Evolutionary conservation across 108 stramenopile species (phyloP).

Genomic region (Nitzschia inconspicua): DNA sequence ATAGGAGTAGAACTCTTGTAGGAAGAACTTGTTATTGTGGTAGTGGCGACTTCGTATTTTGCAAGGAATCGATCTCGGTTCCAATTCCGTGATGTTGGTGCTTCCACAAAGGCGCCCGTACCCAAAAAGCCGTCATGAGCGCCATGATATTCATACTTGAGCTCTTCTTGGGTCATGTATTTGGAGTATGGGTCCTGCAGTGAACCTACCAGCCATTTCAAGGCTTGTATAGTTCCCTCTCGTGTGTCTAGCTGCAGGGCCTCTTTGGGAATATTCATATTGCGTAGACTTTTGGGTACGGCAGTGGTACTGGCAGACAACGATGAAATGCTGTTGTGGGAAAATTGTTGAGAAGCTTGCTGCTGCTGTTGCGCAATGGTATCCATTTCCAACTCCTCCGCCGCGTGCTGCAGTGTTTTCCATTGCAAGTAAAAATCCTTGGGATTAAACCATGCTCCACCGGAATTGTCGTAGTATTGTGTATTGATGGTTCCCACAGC

Average conservation of each 20-base stretch:
- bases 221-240: constrained; percentile 48
- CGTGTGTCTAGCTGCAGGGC: constrained; percentile 36
- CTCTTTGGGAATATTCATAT: not conserved
- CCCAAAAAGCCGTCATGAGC: constrained; percentile 62
- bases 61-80: not conserved
- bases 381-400: too few species aligned
- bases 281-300: too few species aligned
- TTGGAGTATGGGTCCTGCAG: constrained; percentile 74
- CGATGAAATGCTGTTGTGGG: not conserved
- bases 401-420: constrained; percentile 36
- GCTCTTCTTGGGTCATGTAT: constrained; percentile 76
- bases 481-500: constrained; percentile 75
- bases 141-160: constrained; percentile 43
- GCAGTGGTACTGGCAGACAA: not conserved
- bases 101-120: constrained; percentile 62
- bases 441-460: constrained; percentile 61
- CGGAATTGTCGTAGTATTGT: constrained; percentile 79
- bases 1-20: not conserved
- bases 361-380: not conserved
- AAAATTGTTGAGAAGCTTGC: not conserved
- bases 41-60: not conserved
- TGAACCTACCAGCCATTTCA: constrained; percentile 59
- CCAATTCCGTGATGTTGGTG: not conserved
- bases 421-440: constrained; percentile 56
- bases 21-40: not conserved